These are phyloP conservation scores for Oryza australiensis DNA, from an alignment of 176 grass and related monocot genomes.

Conservation along the genomic window DNA sequence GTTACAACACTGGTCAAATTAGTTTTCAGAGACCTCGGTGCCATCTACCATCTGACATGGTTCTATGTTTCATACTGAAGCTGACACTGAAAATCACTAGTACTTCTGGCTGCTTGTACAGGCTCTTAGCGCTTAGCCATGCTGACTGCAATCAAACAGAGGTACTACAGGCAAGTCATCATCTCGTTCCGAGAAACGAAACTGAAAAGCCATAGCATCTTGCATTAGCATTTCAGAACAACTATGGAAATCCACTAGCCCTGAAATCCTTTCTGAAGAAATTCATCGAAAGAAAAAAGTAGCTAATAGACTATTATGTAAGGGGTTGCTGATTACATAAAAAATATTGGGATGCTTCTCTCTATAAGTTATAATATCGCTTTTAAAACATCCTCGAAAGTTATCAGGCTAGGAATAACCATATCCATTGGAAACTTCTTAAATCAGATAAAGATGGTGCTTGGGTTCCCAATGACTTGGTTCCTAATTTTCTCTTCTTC, in stretches of 20 bases:
- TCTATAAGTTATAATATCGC: not conserved
- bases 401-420: not conserved
- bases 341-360: not conserved
- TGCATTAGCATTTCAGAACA: not conserved
- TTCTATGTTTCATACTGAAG: constrained; percentile 8
- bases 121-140: constrained; percentile 26
- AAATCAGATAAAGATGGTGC: not conserved
- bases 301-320: not conserved
- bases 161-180: not conserved
- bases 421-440: constrained; percentile 9
- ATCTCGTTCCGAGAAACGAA: not conserved
- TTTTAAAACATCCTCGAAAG: not conserved
- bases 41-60: not conserved
- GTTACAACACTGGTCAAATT: not conserved
- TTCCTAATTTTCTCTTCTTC: not conserved
- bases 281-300: constrained; percentile 31
- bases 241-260: constrained; percentile 5
- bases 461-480: constrained; percentile 16
- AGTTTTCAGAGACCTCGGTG: not conserved
- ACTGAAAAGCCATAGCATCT: not conserved
- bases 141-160: constrained; percentile 29
- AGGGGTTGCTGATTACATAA: not conserved
- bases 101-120: constrained; percentile 38
- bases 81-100: constrained; percentile 41
- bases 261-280: constrained; percentile 33